phyloP scores from a whole-genome alignment of 306 rosid species.

The Mimosa bimucronata region DNA sequence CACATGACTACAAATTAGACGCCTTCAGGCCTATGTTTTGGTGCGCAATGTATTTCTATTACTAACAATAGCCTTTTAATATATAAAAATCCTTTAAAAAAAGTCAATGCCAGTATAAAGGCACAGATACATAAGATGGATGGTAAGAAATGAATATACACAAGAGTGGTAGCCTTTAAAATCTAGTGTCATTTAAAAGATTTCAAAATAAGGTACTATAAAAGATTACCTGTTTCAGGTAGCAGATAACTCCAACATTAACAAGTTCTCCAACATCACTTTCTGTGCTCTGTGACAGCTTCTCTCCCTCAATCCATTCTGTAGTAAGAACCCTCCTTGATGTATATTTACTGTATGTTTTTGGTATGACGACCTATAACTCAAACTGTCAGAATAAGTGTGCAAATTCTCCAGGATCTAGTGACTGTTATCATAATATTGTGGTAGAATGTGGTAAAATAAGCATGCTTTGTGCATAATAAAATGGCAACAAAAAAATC shows the following conservation, averaged over 20 bases:
- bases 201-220: conserved; percentile 15
- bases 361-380: conserved; percentile 90
- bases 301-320: conserved; percentile 91
- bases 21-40: conserved; percentile 20
- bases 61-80: conserved; percentile 11
- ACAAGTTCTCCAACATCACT: conserved; percentile 95
- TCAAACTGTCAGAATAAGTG: conserved; percentile 39
- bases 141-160: conserved; percentile 25
- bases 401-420: conserved; percentile 25
- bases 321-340: conserved; percentile 98
- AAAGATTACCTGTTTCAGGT: conserved; percentile 82
- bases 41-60: conserved; percentile 15
- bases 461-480: conserved; percentile 18
- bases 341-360: conserved; percentile 79
- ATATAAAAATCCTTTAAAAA: neutral
- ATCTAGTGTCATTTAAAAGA: neutral
- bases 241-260: conserved; percentile 99
- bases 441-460: conserved; percentile 5
- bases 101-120: neutral
- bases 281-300: conserved; percentile 95
- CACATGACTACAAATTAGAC: conserved; percentile 13
- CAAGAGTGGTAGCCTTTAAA: neutral
- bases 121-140: conserved; percentile 9
- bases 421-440: conserved; percentile 12
- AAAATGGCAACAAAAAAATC: conserved; percentile 15